Evolutionary conservation across 208 protist genomes (phyloP), one percentile per base, ranked within the genome.

Genomic region (Leishmania martiniquensis): DNA sequence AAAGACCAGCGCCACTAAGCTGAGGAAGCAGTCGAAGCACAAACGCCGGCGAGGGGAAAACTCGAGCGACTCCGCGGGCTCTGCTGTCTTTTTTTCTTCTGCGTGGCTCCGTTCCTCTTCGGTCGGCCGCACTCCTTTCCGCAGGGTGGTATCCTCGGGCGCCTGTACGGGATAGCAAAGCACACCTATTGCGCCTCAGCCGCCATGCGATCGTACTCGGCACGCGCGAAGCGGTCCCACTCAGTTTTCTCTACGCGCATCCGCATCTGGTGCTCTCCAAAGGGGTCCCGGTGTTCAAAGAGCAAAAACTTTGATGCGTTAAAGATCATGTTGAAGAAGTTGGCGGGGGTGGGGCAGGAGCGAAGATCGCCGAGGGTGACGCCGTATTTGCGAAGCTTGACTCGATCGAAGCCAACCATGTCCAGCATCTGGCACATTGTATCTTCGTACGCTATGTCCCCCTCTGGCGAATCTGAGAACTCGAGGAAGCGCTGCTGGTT

Each of bases 251-350:
- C 91, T 9, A 62, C 72, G 20, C 84, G 67, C 82, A 92, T 39
- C 54, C 87, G 87, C 81, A 95, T 86, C 76, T 95, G 87, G 44
- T 96, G 90, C 63, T 92, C 92, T 0, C 82, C 65, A 72, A 97
- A 97, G 3, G 97, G 97, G 71, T 99, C 98, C 32, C 94, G 87
- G 47, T 95, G 88, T 85, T 99, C 98, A 81, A 98, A 98, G 4
- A 91, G 73, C 68, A 99, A 90, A 77, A 99, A 99, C 84, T 99
- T 99, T 3, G 84, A 85, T 0, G 98, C 91, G 82, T 99, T 99
- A 70, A 98, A 96, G 37, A 99, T 87, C 80, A 98, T 93, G 85
- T 99, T 98, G 84, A 99, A 99, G 75, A 99, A 97, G 77, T 96
- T 92, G 2, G 89, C 89, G 51, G 93, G 85, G 25, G 95, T 91